These are phyloP conservation scores for Talaromyces funiculosus DNA, from an alignment of 2,329 filamentous ascomycete species.

Conservation along the genomic window DNA sequence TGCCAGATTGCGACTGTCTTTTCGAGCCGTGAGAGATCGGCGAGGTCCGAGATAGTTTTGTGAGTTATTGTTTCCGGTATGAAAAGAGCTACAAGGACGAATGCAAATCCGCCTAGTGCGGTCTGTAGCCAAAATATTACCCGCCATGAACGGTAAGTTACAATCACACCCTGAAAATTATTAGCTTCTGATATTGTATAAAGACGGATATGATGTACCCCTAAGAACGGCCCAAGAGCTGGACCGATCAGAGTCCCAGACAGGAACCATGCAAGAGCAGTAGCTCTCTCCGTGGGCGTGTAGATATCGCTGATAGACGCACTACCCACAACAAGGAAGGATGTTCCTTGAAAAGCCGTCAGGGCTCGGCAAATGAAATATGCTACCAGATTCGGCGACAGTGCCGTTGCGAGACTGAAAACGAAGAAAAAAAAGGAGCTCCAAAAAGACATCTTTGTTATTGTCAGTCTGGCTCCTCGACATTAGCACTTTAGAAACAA, in stretches of 20 bases:
- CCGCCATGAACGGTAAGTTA: conserved; percentile 67
- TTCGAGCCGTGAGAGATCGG: conserved; percentile 45
- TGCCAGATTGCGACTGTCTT: conserved; percentile 53
- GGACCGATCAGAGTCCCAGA: conserved; percentile 67
- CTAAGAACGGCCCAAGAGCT: conserved; percentile 51
- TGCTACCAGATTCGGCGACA: conserved; percentile 63
- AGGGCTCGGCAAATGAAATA: conserved; percentile 72
- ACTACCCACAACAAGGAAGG: conserved; percentile 66
- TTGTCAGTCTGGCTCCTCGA: no score
- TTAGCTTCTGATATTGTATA: conserved; percentile 27
- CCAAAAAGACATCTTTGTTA: conserved; percentile 49
- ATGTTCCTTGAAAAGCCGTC: conserved; percentile 69
- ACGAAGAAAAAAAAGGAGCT: conserved; percentile 60
- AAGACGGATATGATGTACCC: conserved; percentile 20
- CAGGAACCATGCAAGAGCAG: conserved; percentile 68
- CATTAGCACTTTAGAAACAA: neutral
- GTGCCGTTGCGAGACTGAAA: conserved; percentile 66
- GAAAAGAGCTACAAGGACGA: conserved; percentile 57
- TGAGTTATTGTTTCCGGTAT: conserved; percentile 69
- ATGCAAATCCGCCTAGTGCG: conserved; percentile 57
- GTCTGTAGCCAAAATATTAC: conserved; percentile 74
- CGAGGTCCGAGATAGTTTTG: conserved; percentile 57
- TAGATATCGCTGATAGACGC: conserved; percentile 65
- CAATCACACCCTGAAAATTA: conserved; percentile 66
- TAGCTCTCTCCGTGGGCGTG: conserved; percentile 62